Conservation (phyloP, 345 rosid genomes). For the Raphanus raphanistrum region DNA sequence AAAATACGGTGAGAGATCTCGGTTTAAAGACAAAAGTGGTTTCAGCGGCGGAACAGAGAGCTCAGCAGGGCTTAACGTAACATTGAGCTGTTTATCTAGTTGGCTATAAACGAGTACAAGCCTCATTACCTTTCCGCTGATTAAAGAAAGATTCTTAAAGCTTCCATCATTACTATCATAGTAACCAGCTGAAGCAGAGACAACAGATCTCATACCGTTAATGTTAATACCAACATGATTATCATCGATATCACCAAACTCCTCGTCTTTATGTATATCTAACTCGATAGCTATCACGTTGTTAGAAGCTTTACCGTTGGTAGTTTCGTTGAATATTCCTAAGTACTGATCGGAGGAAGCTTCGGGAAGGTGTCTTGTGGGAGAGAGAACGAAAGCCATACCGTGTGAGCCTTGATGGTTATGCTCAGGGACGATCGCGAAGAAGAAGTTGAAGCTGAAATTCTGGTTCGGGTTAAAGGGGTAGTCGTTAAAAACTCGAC, state of each 20-base stretch:
- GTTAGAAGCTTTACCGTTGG: constrained; percentile 40
- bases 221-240: constrained; percentile 30
- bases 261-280: constrained; percentile 45
- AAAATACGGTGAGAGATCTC: constrained; percentile 47
- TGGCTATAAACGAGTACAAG: constrained; percentile 50
- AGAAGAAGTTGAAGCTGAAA: constrained; percentile 51
- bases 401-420: constrained; percentile 43
- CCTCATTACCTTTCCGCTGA: constrained; percentile 36
- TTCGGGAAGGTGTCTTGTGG: constrained; percentile 40
- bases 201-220: constrained; percentile 40
- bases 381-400: constrained; percentile 48
- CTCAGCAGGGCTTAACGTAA: constrained; percentile 43
- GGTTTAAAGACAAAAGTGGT: constrained; percentile 49
- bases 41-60: neutral
- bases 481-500: constrained; percentile 46
- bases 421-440: constrained; percentile 45
- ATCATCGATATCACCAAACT: constrained; percentile 42
- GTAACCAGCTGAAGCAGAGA: constrained; percentile 44
- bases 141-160: neutral
- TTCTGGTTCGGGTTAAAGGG: constrained; percentile 40
- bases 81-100: constrained; percentile 28
- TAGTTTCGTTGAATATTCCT: constrained; percentile 45
- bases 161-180: constrained; percentile 22
- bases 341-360: constrained; percentile 36
- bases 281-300: constrained; percentile 55